Evolutionary conservation across 345 rosid species (phyloP), one percentile per base, ranked within the genome.

Genomic region (Melaleuca quinquenervia): DNA sequence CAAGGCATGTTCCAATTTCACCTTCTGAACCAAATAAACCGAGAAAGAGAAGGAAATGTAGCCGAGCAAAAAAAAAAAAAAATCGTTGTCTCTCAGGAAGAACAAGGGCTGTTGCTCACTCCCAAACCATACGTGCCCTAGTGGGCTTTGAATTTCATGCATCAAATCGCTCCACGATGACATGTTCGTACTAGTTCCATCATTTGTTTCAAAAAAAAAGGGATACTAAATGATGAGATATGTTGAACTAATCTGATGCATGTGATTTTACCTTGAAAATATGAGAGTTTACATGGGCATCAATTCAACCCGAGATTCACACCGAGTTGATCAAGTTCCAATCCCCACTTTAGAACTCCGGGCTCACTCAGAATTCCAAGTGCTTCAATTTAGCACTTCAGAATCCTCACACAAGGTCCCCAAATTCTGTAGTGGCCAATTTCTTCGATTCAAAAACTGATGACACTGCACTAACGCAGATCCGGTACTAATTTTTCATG

Each of bases 381-480:
- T 15, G 53, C 53, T n/a, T 12, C 78, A 70, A 70, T 18, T 70
- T 2, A 32, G 78, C 78, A 70, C 48, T 21, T 36, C 78, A 12
- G 9, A 1, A 70, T 48, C 24, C 26, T 11, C 48, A 32, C 21
- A 16, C 24, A 32, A 70, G 44, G 78, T 22, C 26, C 78, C 78
- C 48, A 36, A 36, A 18, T 6, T 70, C 24, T 18, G 36, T 24
- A 32, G 7, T 0, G 48, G 78, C 24, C 48, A 70, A 70, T 70
- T 16, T 70, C 78, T 20, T 8, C 48, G 20, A 48, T 41, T 70
- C 78, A 36, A 70, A 70, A 2, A 36, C 13, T 8, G 14, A 70
- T 22, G 2, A 36, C 10, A 70, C 26, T 21, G 48, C 20, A 32
- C 45, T 58, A 0, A n/a, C 32, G 0, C n/a, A n/a, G n/a, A n/a